These are phyloP conservation scores for Penicillium coprophilum DNA, from an alignment of 495 filamentous ascomycete species.

Conservation along the genomic window DNA sequence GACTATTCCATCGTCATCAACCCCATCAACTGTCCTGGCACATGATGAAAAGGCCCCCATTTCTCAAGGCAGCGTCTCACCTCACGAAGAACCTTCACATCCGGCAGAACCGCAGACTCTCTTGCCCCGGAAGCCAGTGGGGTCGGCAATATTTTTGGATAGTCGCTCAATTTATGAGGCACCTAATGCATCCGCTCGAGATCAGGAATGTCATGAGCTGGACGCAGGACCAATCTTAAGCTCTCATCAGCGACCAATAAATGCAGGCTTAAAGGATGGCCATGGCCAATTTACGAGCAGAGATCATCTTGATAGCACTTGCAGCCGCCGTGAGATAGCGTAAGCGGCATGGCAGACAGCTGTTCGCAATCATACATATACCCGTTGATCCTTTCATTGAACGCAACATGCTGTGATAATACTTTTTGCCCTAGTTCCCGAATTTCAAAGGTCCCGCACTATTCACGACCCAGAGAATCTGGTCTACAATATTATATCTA, in stretches of 20 bases:
- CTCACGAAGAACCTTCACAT: background rate
- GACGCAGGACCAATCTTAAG: conserved; percentile 24
- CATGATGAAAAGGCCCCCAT: conserved; percentile 5
- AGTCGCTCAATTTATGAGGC: conserved; percentile 25
- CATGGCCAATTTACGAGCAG: conserved; percentile 2
- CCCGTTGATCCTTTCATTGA: background rate
- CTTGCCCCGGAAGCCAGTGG: conserved; percentile 20
- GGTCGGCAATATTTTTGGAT: conserved; percentile 18
- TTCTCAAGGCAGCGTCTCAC: background rate
- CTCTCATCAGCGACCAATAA: conserved; percentile 23
- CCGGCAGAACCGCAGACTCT: background rate
- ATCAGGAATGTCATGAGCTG: conserved; percentile 22
- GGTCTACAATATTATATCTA: background rate
- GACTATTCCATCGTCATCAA: background rate
- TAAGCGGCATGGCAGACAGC: background rate
- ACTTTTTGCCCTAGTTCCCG: background rate
- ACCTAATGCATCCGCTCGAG: conserved; percentile 8
- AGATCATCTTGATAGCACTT: background rate
- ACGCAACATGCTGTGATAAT: background rate
- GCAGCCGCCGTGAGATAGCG: background rate
- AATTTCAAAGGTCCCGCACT: background rate
- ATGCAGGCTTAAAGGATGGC: background rate
- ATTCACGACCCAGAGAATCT: background rate
- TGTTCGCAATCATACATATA: background rate
- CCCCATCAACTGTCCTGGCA: background rate